Percentiles rank a stretch among this genome's conserved stretches.
Conservation (phyloP, 169 alveolate genomes). For the Perkinsus marinus region DNA sequence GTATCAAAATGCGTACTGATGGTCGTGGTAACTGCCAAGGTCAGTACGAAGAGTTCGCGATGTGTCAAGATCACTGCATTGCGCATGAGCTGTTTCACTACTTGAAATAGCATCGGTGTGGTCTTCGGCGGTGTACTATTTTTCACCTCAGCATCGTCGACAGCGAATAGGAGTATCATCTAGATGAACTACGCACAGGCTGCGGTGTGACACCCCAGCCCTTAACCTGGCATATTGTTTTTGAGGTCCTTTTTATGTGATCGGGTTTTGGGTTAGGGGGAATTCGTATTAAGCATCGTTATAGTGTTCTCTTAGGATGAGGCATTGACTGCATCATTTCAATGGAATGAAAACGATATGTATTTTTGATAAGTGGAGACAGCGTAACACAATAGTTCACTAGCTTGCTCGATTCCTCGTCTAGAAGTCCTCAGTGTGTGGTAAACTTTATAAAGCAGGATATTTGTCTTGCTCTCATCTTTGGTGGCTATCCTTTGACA, state of each 20-base stretch:
- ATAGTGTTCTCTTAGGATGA: no score
- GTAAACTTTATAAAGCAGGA: background rate
- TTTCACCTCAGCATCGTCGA: background rate
- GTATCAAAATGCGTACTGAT: slow-evolving; percentile 26
- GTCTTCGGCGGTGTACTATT: background rate
- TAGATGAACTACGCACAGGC: background rate
- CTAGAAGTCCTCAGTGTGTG: no score
- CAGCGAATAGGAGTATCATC: background rate
- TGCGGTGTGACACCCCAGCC: background rate
- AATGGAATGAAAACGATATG: no score
- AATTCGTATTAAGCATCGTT: no score
- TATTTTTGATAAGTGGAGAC: no score
- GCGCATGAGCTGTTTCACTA: slow-evolving; percentile 30
- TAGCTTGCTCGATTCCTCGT: no score
- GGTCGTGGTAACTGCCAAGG: slow-evolving; percentile 31
- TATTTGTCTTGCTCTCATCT: background rate
- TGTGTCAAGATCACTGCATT: slow-evolving; percentile 30
- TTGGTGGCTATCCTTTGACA: background rate
- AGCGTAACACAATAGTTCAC: no score
- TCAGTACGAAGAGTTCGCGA: slow-evolving; percentile 26
- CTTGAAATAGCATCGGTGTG: background rate
- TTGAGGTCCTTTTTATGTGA: background rate
- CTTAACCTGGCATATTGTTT: background rate
- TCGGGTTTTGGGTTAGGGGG: no score
- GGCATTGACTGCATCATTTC: no score